Evolutionary conservation across 2,329 filamentous ascomycete species (phyloP), one percentile per base, ranked within the genome.

Genomic region (Fusarium papillatum): DNA sequence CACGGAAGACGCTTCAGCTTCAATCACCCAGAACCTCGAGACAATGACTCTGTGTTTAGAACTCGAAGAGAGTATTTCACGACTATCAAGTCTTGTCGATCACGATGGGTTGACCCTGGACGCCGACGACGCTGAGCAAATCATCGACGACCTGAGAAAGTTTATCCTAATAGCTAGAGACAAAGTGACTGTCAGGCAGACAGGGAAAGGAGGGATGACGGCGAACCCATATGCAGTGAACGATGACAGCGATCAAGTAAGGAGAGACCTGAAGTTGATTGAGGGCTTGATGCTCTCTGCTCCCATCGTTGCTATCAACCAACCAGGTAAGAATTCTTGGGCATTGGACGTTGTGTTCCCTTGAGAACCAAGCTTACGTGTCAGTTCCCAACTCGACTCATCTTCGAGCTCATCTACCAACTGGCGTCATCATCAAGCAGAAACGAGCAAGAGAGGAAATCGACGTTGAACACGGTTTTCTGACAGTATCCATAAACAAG

Each of bases 121-220:
- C 2, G 69, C 73, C 2, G 72, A 75, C 0, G 72, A 75, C 34
- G 73, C 73, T 1, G 69, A 75, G 11, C 72, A 75, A 13, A 75
- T 75, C 14, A 61, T 75, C 13, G 72, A 75, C 9, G 72, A 75
- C n/a, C 8, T 75, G 1, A 43, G 55, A 17, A 75, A 19, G 41
- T 50, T 75, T 1, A 64, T 75, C 2, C 17, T 34, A 1, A 17
- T 62, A 13, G 73, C 73, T 2, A 75, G 36, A 11, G 69, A 75
- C 7, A 68, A 43, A 29, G 39, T 55, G 36, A 7, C 16, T 3
- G 7, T 1, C 1, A 71, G 24, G 4, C 16, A 38, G 7, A 24
- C 0, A 11, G 6, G 3, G 4, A 16, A 4, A 19, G 13, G 31
- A 10, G 38, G 38, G 16, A 9, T 5, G 19, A 5, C 0, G 1